phyloP scores from a whole-genome alignment of 2,329 filamentous ascomycete genomes.

The Parascedosporium putredinis region DNA sequence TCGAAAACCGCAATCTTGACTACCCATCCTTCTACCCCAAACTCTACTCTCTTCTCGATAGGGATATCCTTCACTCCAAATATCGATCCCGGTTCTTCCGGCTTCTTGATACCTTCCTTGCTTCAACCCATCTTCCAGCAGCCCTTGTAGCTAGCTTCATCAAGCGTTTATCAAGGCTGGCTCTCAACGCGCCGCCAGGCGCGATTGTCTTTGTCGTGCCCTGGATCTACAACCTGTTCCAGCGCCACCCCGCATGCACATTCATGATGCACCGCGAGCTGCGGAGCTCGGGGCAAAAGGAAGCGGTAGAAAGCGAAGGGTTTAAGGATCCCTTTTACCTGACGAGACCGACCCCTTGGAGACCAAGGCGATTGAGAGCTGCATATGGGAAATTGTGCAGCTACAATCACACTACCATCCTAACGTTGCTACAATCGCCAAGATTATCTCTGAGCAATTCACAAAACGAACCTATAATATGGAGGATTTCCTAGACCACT shows the following conservation, averaged over 20 bases:
- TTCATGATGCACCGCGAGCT: slow-evolving; percentile 87
- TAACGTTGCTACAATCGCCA: slow-evolving; percentile 86
- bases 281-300: slow-evolving; percentile 45
- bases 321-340: slow-evolving; percentile 65
- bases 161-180: slow-evolving; percentile 77
- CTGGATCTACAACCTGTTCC: slow-evolving; percentile 92
- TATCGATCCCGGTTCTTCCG: slow-evolving; percentile 91
- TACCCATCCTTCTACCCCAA: slow-evolving; percentile 92
- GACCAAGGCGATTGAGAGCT: slow-evolving; percentile 81
- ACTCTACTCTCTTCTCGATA: slow-evolving; percentile 84
- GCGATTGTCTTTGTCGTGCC: slow-evolving; percentile 83
- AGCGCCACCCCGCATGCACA: slow-evolving; percentile 78
- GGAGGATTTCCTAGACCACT: slow-evolving; percentile 96
- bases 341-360: slow-evolving; percentile 72
- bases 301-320: slow-evolving; percentile 49
- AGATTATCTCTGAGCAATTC: slow-evolving; percentile 92
- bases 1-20: slow-evolving; percentile 86
- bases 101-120: slow-evolving; percentile 79
- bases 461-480: slow-evolving; percentile 90
- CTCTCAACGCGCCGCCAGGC: slow-evolving; percentile 79
- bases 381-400: slow-evolving; percentile 88
- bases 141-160: slow-evolving; percentile 89
- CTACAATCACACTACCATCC: slow-evolving; percentile 92
- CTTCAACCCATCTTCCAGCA: slow-evolving; percentile 84
- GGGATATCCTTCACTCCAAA: slow-evolving; percentile 81